Base-by-base conservation (phyloP, 2,329 filamentous ascomycete genomes). In the Botrytis fragariae region DNA sequence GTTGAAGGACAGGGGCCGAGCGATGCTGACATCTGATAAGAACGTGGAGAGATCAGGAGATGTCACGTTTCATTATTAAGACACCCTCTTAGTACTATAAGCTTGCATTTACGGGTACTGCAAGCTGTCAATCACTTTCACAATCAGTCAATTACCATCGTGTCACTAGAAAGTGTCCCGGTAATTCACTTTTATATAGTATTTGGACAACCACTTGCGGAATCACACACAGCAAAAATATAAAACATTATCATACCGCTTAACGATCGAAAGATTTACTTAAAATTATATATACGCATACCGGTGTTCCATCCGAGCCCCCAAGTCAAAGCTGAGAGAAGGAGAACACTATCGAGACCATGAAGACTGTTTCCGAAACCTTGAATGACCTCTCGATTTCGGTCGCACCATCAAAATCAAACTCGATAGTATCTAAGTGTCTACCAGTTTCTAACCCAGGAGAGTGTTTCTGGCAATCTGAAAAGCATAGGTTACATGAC, bases 391-490 rank as follows among this genome's bases (percentile, higher is more conserved):
- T 70, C 44, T 62, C 51, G 32, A 37, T 70, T 29, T 70, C 68
- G 6, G 35, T 42, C 16, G 54, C 54, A n/a, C 39, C 68, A 35
- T 35, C 51, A n/a, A 61, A 35, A 37, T 70, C 68, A 62, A 32
- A 29, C 12, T 7, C 68, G n/a, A 22, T 14, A 60, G 37, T 10
- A 14, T 70, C 64, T 3, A 73, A 69, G n/a, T 39, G 20, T 8
- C 35, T 75, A 6, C 75, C 74, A 10, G 72, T 72, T 22, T 25
- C 68, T 4, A 75, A 75, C 69, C 69, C 72, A 9, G 48, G 16
- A 37, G 29, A 61, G 16, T 69, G 60, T n/a, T 74, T 78, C 73
- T 77, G 75, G 76, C 68, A 71, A 59, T 59, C 51, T 29, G 63
- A 75, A 25, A 61, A 60, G 8, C 74, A 75, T 45, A 57, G 60